These are phyloP conservation scores for Scutellaria baicalensis DNA, from an alignment of 257 asterid species.

Conservation along the genomic window DNA sequence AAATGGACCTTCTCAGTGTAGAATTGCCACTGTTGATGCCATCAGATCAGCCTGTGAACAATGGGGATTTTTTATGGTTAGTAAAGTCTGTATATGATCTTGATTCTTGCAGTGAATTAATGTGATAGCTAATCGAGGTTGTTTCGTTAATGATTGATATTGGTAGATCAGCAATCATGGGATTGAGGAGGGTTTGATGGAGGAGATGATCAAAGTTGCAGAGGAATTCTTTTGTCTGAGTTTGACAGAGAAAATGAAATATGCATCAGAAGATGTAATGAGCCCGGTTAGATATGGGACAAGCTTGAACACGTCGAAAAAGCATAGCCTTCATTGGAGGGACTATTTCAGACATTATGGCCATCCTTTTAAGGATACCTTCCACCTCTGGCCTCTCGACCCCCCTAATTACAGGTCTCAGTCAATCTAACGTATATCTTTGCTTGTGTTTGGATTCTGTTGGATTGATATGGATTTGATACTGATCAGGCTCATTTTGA, in stretches of 20 bases:
- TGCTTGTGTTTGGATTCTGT: too few relatives aligned
- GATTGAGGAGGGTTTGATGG: constrained; percentile 17
- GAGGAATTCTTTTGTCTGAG: constrained; percentile 33
- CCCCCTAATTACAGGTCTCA: constrained; percentile 43
- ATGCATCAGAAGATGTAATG: constrained; percentile 51
- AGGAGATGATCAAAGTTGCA: constrained; percentile 27
- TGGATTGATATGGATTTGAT: too few relatives aligned
- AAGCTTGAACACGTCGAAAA: constrained; percentile 41
- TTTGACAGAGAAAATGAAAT: constrained; percentile 37
- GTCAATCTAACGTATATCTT: neutral
- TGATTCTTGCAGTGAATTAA: neutral
- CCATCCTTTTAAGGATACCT: constrained; percentile 25
- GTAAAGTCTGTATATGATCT: neutral
- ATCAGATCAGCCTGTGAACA: constrained; percentile 32
- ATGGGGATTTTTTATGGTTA: constrained; percentile 53
- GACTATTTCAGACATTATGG: constrained; percentile 55
- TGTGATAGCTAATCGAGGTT: neutral
- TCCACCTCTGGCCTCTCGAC: constrained; percentile 43
- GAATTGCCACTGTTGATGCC: constrained; percentile 24
- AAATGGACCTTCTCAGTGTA: constrained; percentile 3
- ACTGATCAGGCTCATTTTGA: too few relatives aligned
- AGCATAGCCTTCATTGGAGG: constrained; percentile 49
- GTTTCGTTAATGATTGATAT: neutral
- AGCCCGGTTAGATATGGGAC: constrained; percentile 49
- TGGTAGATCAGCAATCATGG: constrained; percentile 41